Base-by-base conservation (phyloP, 2,329 filamentous ascomycete species). In the Stachybotrys chlorohalonatus region DNA sequence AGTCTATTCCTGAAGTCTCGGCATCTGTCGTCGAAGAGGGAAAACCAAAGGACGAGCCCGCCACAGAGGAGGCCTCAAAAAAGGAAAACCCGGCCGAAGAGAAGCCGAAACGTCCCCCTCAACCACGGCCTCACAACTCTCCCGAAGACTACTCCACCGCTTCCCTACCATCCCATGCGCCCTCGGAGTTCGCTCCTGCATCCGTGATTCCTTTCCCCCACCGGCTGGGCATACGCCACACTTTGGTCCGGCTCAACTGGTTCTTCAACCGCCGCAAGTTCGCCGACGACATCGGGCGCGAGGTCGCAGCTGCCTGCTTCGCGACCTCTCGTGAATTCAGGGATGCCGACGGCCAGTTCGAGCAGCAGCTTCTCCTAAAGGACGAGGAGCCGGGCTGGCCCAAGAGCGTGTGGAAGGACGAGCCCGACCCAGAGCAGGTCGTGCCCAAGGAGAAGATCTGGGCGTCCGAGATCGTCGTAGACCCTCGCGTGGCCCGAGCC, bases 141-240 rank as follows among this genome's bases (percentile, higher is more conserved):
- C 80, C 88, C 3, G 73, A 79, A 56, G 84, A 89, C 69, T 99
- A 97, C 71, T 63, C 82, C 7, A 75, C 81, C 45, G 82, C 87
- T 47, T 65, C 73, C 30, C 77, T 91, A 52, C 85, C 92, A 1
- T 67, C 77, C 32, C 76, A 80, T 49, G 81, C 87, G 48, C 93
- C 93, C 4, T 66, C 76, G 58, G 81, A 86, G 56, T 83, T 99
- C 64, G 82, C 85, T 45, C 90, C 90, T 48, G 85, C 87, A 6
- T 76, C 81, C 30, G 79, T 87, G 13, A 80, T 99, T 56, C 77
- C 82, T 47, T 89, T 95, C 70, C 93, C 93, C 1, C 93, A 97
- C 68, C 81, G 96, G 56, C 86, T 99, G 32, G 94, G 94, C 57
- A 95, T 99, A 76, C 75, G 89, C 58, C 93, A 94, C 73, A 96